Evolutionary conservation across 202 grass and related monocot genomes (phyloP).

Genomic region (Cymbopogon flexuosus): DNA sequence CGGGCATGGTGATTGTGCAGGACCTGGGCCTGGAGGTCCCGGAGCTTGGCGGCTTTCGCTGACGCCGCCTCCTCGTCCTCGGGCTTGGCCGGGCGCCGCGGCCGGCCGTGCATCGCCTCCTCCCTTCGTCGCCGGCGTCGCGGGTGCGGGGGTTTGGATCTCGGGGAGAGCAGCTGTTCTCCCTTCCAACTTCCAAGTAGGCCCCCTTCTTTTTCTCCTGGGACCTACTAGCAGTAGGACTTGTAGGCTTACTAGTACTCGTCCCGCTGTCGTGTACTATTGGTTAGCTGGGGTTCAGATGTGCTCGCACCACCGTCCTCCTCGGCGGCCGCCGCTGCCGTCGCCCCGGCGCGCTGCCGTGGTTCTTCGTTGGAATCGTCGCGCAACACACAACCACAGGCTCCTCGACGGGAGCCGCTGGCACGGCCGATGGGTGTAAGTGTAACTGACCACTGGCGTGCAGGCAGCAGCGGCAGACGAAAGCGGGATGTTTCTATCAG

Average conservation of each 20-base stretch:
- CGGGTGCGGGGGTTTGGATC: constrained; percentile 26
- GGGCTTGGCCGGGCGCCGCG: constrained; percentile 50
- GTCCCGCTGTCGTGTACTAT: background rate
- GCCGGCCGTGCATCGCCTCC: constrained; percentile 66
- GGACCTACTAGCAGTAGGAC: background rate
- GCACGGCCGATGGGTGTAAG: background rate
- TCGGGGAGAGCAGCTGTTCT: background rate
- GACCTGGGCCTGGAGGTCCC: constrained; percentile 63
- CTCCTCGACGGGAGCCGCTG: background rate
- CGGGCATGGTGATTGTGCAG: constrained; percentile 57
- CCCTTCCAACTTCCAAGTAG: background rate
- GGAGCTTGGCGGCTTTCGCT: constrained; percentile 66
- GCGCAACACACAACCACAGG: no score
- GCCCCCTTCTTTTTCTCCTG: background rate
- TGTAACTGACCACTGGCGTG: background rate
- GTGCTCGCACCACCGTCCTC: background rate
- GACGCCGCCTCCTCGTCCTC: constrained; percentile 53
- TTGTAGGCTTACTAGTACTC: background rate
- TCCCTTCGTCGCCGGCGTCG: constrained; percentile 3
- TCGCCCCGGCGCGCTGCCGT: no score
- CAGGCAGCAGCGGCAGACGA: background rate
- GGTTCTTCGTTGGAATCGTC: no score
- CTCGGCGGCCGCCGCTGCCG: no score
- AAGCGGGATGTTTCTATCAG: background rate
- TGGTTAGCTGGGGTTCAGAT: background rate